These are phyloP conservation scores for Solanum ossicruentum DNA, from an alignment of 257 asterid genomes.

Conservation along the genomic window DNA sequence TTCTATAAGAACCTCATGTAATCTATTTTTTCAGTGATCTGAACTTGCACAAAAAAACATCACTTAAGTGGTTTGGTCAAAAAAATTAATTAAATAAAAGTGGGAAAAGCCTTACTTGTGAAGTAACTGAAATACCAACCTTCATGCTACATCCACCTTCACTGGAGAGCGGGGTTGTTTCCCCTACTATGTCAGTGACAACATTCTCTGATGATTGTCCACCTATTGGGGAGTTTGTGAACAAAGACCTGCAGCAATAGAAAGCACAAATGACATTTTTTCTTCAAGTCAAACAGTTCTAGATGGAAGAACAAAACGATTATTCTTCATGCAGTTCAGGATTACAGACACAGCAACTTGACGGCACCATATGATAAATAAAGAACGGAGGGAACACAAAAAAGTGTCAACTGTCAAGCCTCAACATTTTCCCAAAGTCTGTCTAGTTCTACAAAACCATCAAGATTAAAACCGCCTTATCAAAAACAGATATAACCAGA, in stretches of 20 bases:
- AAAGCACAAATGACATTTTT: slow-evolving; percentile 8
- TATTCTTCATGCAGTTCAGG: background rate
- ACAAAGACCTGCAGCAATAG: slow-evolving; percentile 43
- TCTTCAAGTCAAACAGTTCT: background rate
- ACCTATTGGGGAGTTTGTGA: slow-evolving; percentile 46
- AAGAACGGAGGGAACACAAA: background rate
- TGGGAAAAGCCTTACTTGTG: background rate
- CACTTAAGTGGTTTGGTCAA: background rate
- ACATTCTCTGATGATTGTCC: slow-evolving; percentile 64
- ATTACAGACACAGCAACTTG: background rate
- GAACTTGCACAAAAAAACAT: background rate
- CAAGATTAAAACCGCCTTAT: background rate
- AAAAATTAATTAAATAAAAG: background rate
- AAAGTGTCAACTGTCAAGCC: background rate
- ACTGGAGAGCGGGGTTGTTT: slow-evolving; percentile 47
- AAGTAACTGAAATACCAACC: slow-evolving; percentile 31
- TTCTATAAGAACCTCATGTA: background rate
- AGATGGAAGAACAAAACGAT: background rate
- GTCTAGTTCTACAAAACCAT: background rate
- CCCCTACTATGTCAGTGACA: slow-evolving; percentile 32
- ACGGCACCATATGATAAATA: background rate
- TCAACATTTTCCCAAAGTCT: background rate
- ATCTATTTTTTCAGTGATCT: background rate
- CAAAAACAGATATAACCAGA: background rate
- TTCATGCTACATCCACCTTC: slow-evolving; percentile 62